Evolutionary conservation across 2,329 filamentous ascomycete species (phyloP), one percentile per base, ranked within the genome.

Genomic region (Aspergillus latus): DNA sequence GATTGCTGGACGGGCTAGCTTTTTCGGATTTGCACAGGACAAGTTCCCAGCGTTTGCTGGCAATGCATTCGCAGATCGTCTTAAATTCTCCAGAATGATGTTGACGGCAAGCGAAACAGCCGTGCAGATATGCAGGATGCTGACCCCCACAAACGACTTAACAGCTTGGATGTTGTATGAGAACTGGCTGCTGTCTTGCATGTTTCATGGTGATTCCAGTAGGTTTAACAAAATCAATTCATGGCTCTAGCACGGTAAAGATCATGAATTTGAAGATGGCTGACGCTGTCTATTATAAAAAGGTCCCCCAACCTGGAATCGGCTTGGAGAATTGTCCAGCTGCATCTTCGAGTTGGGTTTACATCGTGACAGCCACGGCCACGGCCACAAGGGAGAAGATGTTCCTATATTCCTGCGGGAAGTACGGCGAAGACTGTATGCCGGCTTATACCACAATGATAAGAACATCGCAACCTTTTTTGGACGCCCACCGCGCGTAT

Each of bases 111-210:
- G 74, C 49, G 73, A 75, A 5, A 68, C 64, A 8, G 73, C 69
- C 28, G 59, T 75, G 2, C 65, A 74, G 2, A 64, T 76, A 7
- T 75, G 72, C 54, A 73, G 67, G 4, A 62, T 72, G 42, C 63
- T 77, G 11, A 71, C 69, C 4, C 69, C 72, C 2, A 66, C 71
- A 2, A 77, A 77, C 46, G 75, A 77, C 45, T 49, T 77, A 59
- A 64, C 59, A 2, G 54, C 68, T 26, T 70, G 67, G 68, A 30
- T 68, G 29, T 36, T 68, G 4, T 61, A 68, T 47, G 66, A 77
- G 26, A 76, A 72, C 49, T 67, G 73, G 8, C 52, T 72, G 1
- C 62, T 76, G 29, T 72, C 72, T 0, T 64, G 64, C 13, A 63
- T 73, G 62, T 64, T 75, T 5, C 68, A 71, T 40, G 73, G 74